Percentiles rank a stretch among this genome's conserved stretches.
Conservation (phyloP, 2,329 filamentous ascomycete species). For the Fusarium buharicum region DNA sequence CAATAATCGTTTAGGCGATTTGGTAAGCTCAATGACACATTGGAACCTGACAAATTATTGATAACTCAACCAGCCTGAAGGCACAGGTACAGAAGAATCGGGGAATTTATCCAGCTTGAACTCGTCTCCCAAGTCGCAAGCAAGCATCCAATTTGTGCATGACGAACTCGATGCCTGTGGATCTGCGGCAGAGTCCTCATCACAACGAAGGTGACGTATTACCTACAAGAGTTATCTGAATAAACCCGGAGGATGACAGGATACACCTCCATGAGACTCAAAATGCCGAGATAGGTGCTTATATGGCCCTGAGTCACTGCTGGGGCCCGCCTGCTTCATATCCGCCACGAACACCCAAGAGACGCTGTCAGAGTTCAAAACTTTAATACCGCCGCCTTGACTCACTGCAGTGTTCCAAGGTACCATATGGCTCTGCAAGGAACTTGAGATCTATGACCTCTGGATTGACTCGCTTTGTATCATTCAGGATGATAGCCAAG, state of each 20-base stretch:
- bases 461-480: too few relatives aligned
- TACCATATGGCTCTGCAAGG: too few relatives aligned
- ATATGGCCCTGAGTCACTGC: slow-evolving; percentile 12
- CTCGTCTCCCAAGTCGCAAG: neutral
- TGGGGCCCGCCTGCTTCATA: slow-evolving; percentile 2
- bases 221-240: neutral
- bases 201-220: neutral
- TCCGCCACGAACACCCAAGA: neutral
- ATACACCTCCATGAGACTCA: neutral
- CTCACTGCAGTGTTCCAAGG: too few relatives aligned
- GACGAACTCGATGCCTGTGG: neutral
- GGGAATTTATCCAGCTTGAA: neutral
- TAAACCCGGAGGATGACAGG: neutral
- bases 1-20: too few relatives aligned
- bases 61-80: too few relatives aligned
- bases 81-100: too few relatives aligned
- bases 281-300: neutral
- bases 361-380: neutral
- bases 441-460: too few relatives aligned
- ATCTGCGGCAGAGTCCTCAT: neutral
- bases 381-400: too few relatives aligned
- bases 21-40: too few relatives aligned
- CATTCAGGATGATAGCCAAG: too few relatives aligned
- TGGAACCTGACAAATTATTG: too few relatives aligned
- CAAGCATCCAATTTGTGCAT: neutral